These are phyloP conservation scores for Isatis tinctoria DNA, from an alignment of 345 rosid genomes.

Conservation along the genomic window DNA sequence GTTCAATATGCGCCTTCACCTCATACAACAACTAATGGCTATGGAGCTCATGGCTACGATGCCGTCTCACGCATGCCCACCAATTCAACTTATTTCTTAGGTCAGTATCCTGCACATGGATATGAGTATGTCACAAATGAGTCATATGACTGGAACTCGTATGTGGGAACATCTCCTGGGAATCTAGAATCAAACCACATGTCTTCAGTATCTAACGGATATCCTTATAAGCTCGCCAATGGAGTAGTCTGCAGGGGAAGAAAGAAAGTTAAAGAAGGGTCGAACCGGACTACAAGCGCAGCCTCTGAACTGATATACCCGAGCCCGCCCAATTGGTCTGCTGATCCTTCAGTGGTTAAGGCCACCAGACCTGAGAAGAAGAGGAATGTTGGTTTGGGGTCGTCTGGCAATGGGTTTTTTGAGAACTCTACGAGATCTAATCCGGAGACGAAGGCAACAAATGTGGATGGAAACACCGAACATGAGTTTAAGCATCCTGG, in stretches of 20 bases:
- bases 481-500: slow-evolving; percentile 44
- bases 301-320: slow-evolving; percentile 25
- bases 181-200: slow-evolving; percentile 47
- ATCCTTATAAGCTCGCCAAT: slow-evolving; percentile 47
- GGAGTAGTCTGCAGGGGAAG: slow-evolving; percentile 44
- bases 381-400: slow-evolving; percentile 54
- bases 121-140: slow-evolving; percentile 70
- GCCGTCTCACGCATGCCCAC: slow-evolving; percentile 22
- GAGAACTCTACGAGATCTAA: slow-evolving; percentile 40
- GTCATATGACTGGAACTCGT: slow-evolving; percentile 76
- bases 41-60: slow-evolving; percentile 72
- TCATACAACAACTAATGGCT: slow-evolving; percentile 43
- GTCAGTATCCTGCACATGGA: slow-evolving; percentile 75
- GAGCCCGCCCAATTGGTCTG: slow-evolving; percentile 28
- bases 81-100: slow-evolving; percentile 49
- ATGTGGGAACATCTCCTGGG: slow-evolving; percentile 52
- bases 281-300: slow-evolving; percentile 43
- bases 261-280: slow-evolving; percentile 43
- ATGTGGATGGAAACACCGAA: slow-evolving; percentile 37
- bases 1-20: slow-evolving; percentile 51
- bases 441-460: slow-evolving; percentile 40
- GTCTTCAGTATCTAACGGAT: slow-evolving; percentile 42
- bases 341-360: slow-evolving; percentile 40
- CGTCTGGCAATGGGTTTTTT: slow-evolving; percentile 53
- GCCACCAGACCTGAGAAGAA: slow-evolving; percentile 65